phyloP scores from a whole-genome alignment of 2,329 filamentous ascomycete genomes.

The Trichoderma sp. region DNA sequence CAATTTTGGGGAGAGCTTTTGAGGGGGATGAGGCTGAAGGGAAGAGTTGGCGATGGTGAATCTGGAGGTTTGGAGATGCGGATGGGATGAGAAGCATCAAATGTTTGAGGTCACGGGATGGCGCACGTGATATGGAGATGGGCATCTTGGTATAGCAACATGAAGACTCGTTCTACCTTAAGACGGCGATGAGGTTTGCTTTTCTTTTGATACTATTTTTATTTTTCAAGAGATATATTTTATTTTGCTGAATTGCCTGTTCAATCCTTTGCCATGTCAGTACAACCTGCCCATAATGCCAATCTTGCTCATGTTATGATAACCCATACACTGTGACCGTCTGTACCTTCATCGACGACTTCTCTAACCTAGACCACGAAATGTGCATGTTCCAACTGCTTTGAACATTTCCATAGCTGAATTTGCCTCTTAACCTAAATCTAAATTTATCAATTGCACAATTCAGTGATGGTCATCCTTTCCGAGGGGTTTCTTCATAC shows the following conservation, averaged over 20 bases:
- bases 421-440: too few relatives aligned
- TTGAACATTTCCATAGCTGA: too few relatives aligned
- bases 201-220: background rate
- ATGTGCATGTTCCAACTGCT: too few relatives aligned
- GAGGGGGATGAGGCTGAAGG: background rate
- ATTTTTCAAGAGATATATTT: background rate
- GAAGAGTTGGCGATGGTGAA: background rate
- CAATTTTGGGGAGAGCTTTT: background rate
- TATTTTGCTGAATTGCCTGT: background rate
- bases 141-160: background rate
- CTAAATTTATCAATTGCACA: too few relatives aligned
- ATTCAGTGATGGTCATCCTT: too few relatives aligned
- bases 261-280: background rate
- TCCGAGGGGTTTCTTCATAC: too few relatives aligned
- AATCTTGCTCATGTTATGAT: background rate
- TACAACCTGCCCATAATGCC: background rate
- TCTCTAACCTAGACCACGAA: too few relatives aligned
- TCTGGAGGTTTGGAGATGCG: slow-evolving; percentile 1
- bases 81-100: background rate
- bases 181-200: background rate
- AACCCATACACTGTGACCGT: too few relatives aligned
- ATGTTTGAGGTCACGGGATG: slow-evolving; percentile 5
- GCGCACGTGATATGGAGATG: background rate
- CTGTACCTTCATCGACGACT: too few relatives aligned
- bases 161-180: background rate